A percentile compares a stretch with the other conserved stretches of the same genome.
phyloP scores from a whole-genome alignment of 2,329 filamentous ascomycete species.

The Ophiostoma quercus region DNA sequence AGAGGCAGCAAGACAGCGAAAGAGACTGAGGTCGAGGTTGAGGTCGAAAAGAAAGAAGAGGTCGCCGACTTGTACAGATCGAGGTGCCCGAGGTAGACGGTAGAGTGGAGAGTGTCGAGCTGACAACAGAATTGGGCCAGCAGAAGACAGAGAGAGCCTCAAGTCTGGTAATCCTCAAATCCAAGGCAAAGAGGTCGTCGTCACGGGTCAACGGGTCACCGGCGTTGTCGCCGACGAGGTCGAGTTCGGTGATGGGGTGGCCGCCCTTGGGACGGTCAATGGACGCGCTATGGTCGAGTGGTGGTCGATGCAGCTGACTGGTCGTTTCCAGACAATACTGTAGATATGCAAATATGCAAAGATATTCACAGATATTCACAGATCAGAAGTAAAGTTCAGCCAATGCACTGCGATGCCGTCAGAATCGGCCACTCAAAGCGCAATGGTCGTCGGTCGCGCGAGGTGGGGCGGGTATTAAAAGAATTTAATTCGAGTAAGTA shows the following conservation, averaged over 20 bases:
- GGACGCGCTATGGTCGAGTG: not conserved
- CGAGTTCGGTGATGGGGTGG: not conserved
- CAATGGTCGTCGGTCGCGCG: constrained; percentile 13
- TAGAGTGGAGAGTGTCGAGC: constrained; percentile 14
- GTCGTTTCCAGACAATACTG: not conserved
- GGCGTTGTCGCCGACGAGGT: constrained; percentile 1
- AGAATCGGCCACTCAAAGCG: not conserved
- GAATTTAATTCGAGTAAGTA: not conserved
- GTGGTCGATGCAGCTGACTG: not conserved
- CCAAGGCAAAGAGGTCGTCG: not conserved
- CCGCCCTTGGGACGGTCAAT: constrained; percentile 14
- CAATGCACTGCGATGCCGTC: constrained; percentile 7
- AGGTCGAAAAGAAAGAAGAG: not conserved
- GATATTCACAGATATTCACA: not conserved
- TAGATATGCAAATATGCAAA: not conserved
- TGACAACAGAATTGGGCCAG: not conserved
- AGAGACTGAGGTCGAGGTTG: not conserved
- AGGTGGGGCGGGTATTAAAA: constrained; percentile 16
- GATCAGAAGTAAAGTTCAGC: not conserved
- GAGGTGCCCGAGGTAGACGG: not conserved
- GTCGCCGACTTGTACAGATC: constrained; percentile 3
- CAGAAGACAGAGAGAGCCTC: not conserved
- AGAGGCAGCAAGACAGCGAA: not conserved
- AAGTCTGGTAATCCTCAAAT: not conserved
- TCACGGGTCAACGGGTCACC: not conserved